Evolutionary conservation across 345 rosid genomes (phyloP).

Genomic region (Pugionium cornutum): DNA sequence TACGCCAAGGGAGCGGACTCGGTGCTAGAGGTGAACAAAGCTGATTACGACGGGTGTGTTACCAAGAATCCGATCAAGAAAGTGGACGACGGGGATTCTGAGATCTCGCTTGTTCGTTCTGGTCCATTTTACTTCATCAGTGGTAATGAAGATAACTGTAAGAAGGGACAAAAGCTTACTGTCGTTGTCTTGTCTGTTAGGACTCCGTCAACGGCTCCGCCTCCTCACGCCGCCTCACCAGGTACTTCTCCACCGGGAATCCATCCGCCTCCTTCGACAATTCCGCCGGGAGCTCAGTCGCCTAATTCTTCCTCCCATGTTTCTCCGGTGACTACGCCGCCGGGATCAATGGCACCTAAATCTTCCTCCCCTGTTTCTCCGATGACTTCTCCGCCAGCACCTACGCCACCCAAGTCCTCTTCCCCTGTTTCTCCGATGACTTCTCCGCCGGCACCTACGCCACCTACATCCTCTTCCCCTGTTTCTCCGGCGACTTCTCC

Average conservation of each 20-base stretch:
- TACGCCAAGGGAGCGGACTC: conserved; percentile 72
- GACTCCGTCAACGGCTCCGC: conserved; percentile 28
- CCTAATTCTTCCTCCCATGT: conserved; percentile 26
- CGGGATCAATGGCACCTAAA: conserved; percentile 17
- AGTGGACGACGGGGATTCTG: conserved; percentile 59
- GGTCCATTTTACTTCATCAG: conserved; percentile 87
- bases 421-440: not conserved
- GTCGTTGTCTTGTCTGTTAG: conserved; percentile 65
- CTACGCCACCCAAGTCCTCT: not conserved
- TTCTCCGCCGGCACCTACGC: too few relatives aligned
- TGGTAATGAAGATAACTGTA: conserved; percentile 65
- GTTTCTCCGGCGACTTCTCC: conserved; percentile 30
- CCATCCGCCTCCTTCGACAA: not conserved
- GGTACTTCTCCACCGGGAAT: conserved; percentile 29
- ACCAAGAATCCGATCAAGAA: conserved; percentile 49
- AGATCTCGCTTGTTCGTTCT: conserved; percentile 56
- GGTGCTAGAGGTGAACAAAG: conserved; percentile 59
- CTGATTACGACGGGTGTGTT: conserved; percentile 61
- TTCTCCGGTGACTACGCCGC: conserved; percentile 27
- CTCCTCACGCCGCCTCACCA: conserved; percentile 39
- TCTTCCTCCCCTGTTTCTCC: not conserved
- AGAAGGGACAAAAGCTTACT: conserved; percentile 60
- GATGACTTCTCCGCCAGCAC: too few relatives aligned
- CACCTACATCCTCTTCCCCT: too few relatives aligned
- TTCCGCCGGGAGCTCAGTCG: conserved; percentile 27